Base-by-base conservation (phyloP, 768 basidiomycete genomes). In the Mycena rosella region DNA sequence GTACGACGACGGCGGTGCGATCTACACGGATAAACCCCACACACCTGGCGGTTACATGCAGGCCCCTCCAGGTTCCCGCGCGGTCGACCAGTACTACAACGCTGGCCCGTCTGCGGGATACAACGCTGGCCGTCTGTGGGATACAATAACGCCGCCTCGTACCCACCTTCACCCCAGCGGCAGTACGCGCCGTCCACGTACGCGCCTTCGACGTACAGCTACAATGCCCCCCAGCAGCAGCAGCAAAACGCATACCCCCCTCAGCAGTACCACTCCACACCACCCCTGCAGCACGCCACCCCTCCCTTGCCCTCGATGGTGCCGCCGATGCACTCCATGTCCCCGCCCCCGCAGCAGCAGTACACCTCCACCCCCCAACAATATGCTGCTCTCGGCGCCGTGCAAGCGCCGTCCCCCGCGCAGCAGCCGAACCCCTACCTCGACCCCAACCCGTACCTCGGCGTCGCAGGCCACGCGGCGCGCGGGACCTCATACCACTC, bases 51-150 rank as follows among this genome's bases (percentile, higher is more conserved):
- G 91, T 9, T 95, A 95, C 75, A 82, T 87, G 2, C 89, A 87
- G 68, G 91, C 85, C 24, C 79, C 89, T 6, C 77, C 81, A 18
- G 93, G 93, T 3, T 85, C 87, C 44, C 87, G 91, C 47, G 88
- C 94, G 6, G 83, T 94, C 8, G 93, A 95, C 73, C 91, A 91
- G 24, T 94, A 93, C 67, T 92, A 94, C 73, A 67, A 71, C 38
- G 63, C 52, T 18, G 56, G 45, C 8, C 79, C 84, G 34, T 62
- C 81, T 22, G 73, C 82, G 18, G 77, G 74, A 49, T 67, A 71
- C 63, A 68, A 34, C 32, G 11, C 5, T 11, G 52, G 7, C 79
- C 84, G 34, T 63, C 81, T 24, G 74, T 82, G 20, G 77, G 74
- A 51, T 68, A 72, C 62, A 68, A 76, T 32, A 58, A 75, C 67